Percentiles rank a stretch among this genome's conserved stretches.
Conservation (phyloP, 1,284 basidiomycete genomes). For the Sporisorium exsertum region DNA sequence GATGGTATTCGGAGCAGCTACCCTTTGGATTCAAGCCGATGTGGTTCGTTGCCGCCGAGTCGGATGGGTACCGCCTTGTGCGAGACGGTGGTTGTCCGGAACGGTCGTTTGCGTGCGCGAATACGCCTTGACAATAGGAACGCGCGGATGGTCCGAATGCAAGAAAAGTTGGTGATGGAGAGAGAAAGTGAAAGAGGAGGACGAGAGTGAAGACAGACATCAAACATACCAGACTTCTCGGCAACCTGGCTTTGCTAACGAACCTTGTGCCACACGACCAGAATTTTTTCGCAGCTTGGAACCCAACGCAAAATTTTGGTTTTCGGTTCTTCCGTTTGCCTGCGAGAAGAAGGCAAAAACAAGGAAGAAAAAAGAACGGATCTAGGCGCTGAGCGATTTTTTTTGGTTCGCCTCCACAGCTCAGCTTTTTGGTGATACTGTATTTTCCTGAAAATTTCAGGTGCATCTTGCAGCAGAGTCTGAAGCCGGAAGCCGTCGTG, state of each 20-base stretch:
- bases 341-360: neutral
- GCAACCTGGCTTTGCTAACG: slow-evolving; percentile 19
- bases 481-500: neutral
- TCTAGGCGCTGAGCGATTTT: slow-evolving; percentile 4
- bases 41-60: neutral
- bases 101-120: neutral
- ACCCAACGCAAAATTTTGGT: slow-evolving; percentile 3
- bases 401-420: slow-evolving; percentile 14
- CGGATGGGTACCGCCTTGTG: neutral
- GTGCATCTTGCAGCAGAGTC: neutral
- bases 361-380: neutral
- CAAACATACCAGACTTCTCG: neutral
- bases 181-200: neutral
- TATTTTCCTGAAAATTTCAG: neutral
- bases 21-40: neutral
- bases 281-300: slow-evolving; percentile 6
- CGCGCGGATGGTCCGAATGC: slow-evolving; percentile 5
- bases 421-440: neutral
- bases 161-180: neutral
- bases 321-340: neutral
- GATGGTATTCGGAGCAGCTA: neutral
- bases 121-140: neutral
- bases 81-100: slow-evolving; percentile 1
- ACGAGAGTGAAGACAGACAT: neutral
- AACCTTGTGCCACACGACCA: slow-evolving; percentile 14